Conservation (phyloP, 305 asterid species). For the Fraxinus platypoda region DNA sequence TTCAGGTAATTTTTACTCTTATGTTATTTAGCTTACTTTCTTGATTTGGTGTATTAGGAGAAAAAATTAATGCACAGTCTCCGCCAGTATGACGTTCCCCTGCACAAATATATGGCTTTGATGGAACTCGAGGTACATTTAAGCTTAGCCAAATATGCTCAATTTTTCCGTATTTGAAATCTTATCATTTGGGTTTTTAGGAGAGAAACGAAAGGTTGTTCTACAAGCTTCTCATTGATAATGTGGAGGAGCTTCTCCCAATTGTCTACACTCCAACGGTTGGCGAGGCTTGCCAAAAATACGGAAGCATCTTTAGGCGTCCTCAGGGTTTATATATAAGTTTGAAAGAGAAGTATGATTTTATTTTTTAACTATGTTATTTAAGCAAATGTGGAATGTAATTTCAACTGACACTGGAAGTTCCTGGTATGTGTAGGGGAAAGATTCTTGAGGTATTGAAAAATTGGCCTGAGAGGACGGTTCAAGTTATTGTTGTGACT, state of each 20-base stretch:
- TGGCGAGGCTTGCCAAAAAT: slow-evolving; percentile 74
- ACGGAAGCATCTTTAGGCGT: slow-evolving; percentile 72
- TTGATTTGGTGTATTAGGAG: slow-evolving; percentile 44
- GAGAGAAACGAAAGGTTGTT: slow-evolving; percentile 80
- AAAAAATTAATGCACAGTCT: slow-evolving; percentile 60
- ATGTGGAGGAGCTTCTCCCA: slow-evolving; percentile 85
- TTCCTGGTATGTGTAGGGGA: slow-evolving; percentile 45
- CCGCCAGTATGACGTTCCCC: slow-evolving; percentile 64
- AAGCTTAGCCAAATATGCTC: neutral
- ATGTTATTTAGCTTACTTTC: neutral
- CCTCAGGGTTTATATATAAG: slow-evolving; percentile 87
- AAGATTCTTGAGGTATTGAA: slow-evolving; percentile 74
- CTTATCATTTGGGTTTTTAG: slow-evolving; percentile 33
- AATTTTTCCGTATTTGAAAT: neutral
- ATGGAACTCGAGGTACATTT: slow-evolving; percentile 77
- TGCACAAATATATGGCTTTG: slow-evolving; percentile 71
- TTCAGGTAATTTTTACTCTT: neutral
- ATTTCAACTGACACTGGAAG: slow-evolving; percentile 11
- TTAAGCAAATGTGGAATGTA: neutral
- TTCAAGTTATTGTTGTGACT: slow-evolving; percentile 84
- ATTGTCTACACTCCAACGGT: slow-evolving; percentile 80
- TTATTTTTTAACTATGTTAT: neutral
- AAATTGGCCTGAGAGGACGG: slow-evolving; percentile 78
- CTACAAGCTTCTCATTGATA: slow-evolving; percentile 79
- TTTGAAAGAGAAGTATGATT: slow-evolving; percentile 68